These are phyloP conservation scores for Apiotrichum sp. DNA, from an alignment of 1,284 basidiomycete genomes.

Conservation along the genomic window DNA sequence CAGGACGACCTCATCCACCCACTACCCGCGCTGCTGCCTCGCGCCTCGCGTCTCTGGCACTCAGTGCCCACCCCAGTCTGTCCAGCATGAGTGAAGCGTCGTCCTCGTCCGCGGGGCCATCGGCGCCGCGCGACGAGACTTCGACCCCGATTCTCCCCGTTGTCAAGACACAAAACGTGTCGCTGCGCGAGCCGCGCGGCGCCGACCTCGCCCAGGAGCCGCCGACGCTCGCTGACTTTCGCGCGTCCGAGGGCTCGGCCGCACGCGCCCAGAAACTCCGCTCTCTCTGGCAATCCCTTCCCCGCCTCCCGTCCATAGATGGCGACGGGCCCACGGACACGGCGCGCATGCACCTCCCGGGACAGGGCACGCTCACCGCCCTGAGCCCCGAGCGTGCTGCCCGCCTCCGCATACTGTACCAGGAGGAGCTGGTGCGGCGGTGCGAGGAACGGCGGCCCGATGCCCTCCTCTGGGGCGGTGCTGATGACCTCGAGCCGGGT, in stretches of 20 bases:
- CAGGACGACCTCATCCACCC: too few relatives aligned
- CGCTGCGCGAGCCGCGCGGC: slow-evolving; percentile 13
- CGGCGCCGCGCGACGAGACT: slow-evolving; percentile 1
- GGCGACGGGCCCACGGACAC: slow-evolving; percentile 30
- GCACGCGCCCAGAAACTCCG: slow-evolving; percentile 40
- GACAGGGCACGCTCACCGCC: slow-evolving; percentile 44
- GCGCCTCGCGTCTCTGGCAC: too few relatives aligned
- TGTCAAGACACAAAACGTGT: not conserved
- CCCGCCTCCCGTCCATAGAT: slow-evolving; percentile 30
- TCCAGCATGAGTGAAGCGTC: slow-evolving; percentile 1
- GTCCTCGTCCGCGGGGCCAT: not conserved
- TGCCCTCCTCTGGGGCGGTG: slow-evolving; percentile 49
- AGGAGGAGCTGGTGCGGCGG: slow-evolving; percentile 64
- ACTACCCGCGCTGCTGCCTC: too few relatives aligned
- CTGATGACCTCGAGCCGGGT: slow-evolving; percentile 45
- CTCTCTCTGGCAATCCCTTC: slow-evolving; percentile 43
- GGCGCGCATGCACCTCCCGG: slow-evolving; percentile 40
- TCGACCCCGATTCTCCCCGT: slow-evolving; percentile 8
- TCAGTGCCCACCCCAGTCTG: too few relatives aligned
- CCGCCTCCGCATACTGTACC: slow-evolving; percentile 64
- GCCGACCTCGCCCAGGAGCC: slow-evolving; percentile 8
- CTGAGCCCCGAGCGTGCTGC: slow-evolving; percentile 64
- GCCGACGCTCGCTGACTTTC: slow-evolving; percentile 39
- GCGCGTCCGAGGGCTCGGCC: slow-evolving; percentile 37
- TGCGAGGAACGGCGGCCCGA: slow-evolving; percentile 48